Conservation (phyloP, 2,329 filamentous ascomycete species). For the Diaporthe batatas region DNA sequence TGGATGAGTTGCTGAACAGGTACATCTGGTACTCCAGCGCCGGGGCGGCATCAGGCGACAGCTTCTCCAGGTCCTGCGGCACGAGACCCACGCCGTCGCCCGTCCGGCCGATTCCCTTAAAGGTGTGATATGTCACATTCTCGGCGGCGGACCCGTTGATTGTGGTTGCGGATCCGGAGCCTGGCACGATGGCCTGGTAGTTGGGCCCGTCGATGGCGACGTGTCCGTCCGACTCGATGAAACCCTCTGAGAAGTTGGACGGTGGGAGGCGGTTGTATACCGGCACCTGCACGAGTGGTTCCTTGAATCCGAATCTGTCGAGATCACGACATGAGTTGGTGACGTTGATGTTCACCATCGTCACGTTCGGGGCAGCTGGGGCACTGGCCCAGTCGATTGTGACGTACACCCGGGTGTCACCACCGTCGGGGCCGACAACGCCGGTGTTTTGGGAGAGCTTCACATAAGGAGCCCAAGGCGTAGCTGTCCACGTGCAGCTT, state of each 20-base stretch:
- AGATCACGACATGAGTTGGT: slow-evolving; percentile 60
- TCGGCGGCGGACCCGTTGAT: slow-evolving; percentile 29
- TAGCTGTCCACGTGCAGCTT: slow-evolving; percentile 66
- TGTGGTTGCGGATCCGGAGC: slow-evolving; percentile 45
- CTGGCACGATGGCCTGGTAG: slow-evolving; percentile 58
- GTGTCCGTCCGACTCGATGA: slow-evolving; percentile 72
- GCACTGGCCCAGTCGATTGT: slow-evolving; percentile 67
- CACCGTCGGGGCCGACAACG: slow-evolving; percentile 60
- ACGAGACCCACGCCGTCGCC: slow-evolving; percentile 69
- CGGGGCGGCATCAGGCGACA: slow-evolving; percentile 63
- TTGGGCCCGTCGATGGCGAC: slow-evolving; percentile 68
- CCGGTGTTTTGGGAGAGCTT: slow-evolving; percentile 64
- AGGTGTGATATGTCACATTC: slow-evolving; percentile 62
- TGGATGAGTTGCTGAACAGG: slow-evolving; percentile 65
- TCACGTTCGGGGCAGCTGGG: slow-evolving; percentile 55
- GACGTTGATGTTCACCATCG: slow-evolving; percentile 65
- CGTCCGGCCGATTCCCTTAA: slow-evolving; percentile 70
- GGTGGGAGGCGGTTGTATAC: slow-evolving; percentile 64
- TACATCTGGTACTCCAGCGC: slow-evolving; percentile 73
- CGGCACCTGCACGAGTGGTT: slow-evolving; percentile 66
- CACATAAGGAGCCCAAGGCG: slow-evolving; percentile 63
- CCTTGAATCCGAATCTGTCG: slow-evolving; percentile 56
- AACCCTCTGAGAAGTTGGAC: slow-evolving; percentile 66
- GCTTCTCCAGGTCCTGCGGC: slow-evolving; percentile 64
- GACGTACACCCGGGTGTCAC: slow-evolving; percentile 66